A percentile compares a stretch with the other conserved stretches of the same genome.
These are phyloP conservation scores for Perilla frutescens DNA, from an alignment of 257 asterid species.

Conservation along the genomic window DNA sequence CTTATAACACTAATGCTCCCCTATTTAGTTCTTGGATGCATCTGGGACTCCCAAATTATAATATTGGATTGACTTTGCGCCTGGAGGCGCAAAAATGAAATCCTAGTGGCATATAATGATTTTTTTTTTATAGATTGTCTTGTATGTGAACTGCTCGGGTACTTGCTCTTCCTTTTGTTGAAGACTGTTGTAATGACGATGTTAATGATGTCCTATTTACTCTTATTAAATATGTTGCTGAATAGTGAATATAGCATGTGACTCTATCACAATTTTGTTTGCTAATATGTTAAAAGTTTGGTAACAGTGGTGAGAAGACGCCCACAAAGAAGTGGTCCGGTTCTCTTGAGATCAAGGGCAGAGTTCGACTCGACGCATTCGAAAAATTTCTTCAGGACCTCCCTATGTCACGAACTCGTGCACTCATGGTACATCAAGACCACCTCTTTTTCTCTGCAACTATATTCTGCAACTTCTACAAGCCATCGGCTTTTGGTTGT, in stretches of 20 bases:
- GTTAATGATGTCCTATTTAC: too few relatives aligned
- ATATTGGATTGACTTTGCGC: neutral
- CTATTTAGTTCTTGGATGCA: neutral
- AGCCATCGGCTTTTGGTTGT: conserved; percentile 42
- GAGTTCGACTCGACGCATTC: conserved; percentile 91
- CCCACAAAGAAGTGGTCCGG: conserved; percentile 77
- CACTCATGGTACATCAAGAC: conserved; percentile 97
- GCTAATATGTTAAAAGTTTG: conserved; percentile 10
- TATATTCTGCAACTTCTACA: conserved; percentile 39
- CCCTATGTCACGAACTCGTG: conserved; percentile 95
- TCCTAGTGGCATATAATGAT: neutral
- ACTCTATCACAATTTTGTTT: neutral
- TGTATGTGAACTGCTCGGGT: neutral
- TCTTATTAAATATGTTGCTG: neutral
- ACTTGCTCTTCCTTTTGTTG: neutral
- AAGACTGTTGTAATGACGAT: too few relatives aligned
- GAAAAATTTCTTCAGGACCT: conserved; percentile 90
- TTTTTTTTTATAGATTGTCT: neutral
- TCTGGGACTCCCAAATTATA: neutral
- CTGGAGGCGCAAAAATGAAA: too few relatives aligned
- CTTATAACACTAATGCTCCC: neutral
- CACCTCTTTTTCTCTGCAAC: conserved; percentile 52
- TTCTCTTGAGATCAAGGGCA: conserved; percentile 91
- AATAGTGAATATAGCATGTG: neutral
- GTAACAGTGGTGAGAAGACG: conserved; percentile 87